Conservation (phyloP, 495 filamentous ascomycete genomes). For the Aspergillus cristatus region DNA sequence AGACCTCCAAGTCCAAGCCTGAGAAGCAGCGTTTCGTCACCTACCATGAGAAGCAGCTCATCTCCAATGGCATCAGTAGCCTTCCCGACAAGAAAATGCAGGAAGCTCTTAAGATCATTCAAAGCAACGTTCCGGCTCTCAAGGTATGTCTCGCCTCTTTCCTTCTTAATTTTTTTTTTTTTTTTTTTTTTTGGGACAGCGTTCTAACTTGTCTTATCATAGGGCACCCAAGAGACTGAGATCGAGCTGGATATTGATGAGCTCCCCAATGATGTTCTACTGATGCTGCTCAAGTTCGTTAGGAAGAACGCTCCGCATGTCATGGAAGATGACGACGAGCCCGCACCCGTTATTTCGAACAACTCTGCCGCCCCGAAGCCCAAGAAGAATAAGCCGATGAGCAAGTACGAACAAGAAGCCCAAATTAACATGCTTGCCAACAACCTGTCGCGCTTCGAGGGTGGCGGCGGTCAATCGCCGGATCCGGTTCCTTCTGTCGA, state of each 20-base stretch:
- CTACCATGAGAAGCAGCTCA: constrained; percentile 76
- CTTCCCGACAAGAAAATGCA: constrained; percentile 66
- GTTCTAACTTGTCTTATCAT: neutral
- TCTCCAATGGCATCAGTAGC: constrained; percentile 67
- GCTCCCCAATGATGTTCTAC: constrained; percentile 62
- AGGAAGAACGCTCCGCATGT: constrained; percentile 54
- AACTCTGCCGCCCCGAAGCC: constrained; percentile 51
- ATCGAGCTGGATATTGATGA: constrained; percentile 88
- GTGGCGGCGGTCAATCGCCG: constrained; percentile 28
- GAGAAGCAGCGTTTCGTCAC: constrained; percentile 48
- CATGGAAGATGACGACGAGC: constrained; percentile 34
- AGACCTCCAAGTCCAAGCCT: constrained; percentile 35
- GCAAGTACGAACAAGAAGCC: constrained; percentile 82
- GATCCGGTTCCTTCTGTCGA: constrained; percentile 37
- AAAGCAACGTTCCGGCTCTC: constrained; percentile 71
- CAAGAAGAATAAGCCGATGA: constrained; percentile 99
- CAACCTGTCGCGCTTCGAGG: constrained; percentile 41
- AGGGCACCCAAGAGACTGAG: constrained; percentile 71
- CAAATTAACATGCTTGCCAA: constrained; percentile 71
- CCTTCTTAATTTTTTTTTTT: neutral
- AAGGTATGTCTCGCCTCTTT: constrained; percentile 36
- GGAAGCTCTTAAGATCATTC: constrained; percentile 80
- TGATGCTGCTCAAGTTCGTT: constrained; percentile 68
- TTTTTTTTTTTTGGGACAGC: constrained; percentile 11
- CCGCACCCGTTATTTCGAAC: constrained; percentile 28